Evolutionary conservation across 768 basidiomycete genomes (phyloP).

Genomic region (Pleurotus eryngii): DNA sequence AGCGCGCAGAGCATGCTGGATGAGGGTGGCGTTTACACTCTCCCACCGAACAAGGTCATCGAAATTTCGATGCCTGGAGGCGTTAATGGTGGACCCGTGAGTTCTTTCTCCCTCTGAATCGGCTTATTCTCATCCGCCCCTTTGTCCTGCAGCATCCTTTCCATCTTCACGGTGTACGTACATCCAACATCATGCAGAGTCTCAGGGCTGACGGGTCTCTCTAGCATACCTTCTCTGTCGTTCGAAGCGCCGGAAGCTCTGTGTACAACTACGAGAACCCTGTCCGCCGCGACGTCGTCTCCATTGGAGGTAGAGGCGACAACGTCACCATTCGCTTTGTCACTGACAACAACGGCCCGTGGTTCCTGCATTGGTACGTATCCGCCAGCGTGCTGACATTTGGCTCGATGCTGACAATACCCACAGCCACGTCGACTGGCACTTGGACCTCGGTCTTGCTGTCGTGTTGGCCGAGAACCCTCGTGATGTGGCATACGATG

Average conservation of each 20-base stretch:
- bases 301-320: slow-evolving; percentile 26
- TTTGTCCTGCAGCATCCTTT: slow-evolving; percentile 20
- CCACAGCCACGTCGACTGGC: slow-evolving; percentile 33
- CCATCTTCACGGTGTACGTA: slow-evolving; percentile 30
- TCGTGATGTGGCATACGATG: slow-evolving; percentile 13
- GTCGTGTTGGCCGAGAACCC: slow-evolving; percentile 35
- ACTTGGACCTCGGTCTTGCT: slow-evolving; percentile 35
- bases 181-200: background rate
- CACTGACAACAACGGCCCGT: slow-evolving; percentile 35
- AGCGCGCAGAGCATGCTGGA: slow-evolving; percentile 36
- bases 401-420: background rate
- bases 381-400: background rate
- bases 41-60: slow-evolving; percentile 43
- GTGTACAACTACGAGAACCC: slow-evolving; percentile 44
- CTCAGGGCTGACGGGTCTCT: background rate
- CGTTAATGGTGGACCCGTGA: slow-evolving; percentile 27
- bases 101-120: background rate
- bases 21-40: slow-evolving; percentile 35
- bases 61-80: slow-evolving; percentile 43
- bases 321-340: slow-evolving; percentile 37
- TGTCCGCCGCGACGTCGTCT: slow-evolving; percentile 50
- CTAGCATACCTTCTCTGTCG: slow-evolving; percentile 35
- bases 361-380: slow-evolving; percentile 27
- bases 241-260: slow-evolving; percentile 28
- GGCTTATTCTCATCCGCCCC: background rate